A percentile compares a stretch with the other conserved stretches of the same genome.
Conservation (phyloP, 2,329 filamentous ascomycete species). For the Penicillium sp. region DNA sequence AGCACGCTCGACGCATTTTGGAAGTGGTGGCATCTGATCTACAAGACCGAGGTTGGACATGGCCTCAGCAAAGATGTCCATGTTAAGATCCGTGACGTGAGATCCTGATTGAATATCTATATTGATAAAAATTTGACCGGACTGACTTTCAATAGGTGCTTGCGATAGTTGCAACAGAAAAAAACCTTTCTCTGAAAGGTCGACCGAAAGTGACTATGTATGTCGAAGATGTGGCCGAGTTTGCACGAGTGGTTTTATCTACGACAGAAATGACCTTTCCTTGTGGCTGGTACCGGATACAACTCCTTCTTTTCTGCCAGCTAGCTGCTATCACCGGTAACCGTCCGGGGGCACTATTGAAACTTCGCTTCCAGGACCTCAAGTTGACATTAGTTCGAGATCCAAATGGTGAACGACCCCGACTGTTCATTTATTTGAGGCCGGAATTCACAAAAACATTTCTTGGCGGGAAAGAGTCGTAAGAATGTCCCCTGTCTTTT, state of each 20-base stretch:
- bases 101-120: slow-evolving; percentile 2
- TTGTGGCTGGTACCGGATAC: slow-evolving; percentile 28
- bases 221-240: slow-evolving; percentile 33
- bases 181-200: slow-evolving; percentile 22
- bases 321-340: slow-evolving; percentile 31
- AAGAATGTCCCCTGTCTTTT: slow-evolving; percentile 8
- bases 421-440: slow-evolving; percentile 28
- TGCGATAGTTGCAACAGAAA: slow-evolving; percentile 25
- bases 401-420: slow-evolving; percentile 20
- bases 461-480: slow-evolving; percentile 26
- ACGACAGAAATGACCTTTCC: slow-evolving; percentile 33
- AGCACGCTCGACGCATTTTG: too few species aligned
- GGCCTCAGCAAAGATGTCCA: slow-evolving; percentile 20
- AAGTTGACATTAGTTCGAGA: slow-evolving; percentile 29
- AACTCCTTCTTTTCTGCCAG: slow-evolving; percentile 26
- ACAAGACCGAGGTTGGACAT: slow-evolving; percentile 18
- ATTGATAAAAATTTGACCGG: neutral
- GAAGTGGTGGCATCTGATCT: slow-evolving; percentile 29
- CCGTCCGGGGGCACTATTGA: slow-evolving; percentile 21
- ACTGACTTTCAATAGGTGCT: slow-evolving; percentile 26
- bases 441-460: slow-evolving; percentile 28
- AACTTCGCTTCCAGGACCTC: slow-evolving; percentile 29
- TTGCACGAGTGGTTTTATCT: slow-evolving; percentile 28
- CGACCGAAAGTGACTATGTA: slow-evolving; percentile 32
- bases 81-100: slow-evolving; percentile 24